Conservation (phyloP, 129 eudicot species). For the Chrysanthemum lavandulifolium region DNA sequence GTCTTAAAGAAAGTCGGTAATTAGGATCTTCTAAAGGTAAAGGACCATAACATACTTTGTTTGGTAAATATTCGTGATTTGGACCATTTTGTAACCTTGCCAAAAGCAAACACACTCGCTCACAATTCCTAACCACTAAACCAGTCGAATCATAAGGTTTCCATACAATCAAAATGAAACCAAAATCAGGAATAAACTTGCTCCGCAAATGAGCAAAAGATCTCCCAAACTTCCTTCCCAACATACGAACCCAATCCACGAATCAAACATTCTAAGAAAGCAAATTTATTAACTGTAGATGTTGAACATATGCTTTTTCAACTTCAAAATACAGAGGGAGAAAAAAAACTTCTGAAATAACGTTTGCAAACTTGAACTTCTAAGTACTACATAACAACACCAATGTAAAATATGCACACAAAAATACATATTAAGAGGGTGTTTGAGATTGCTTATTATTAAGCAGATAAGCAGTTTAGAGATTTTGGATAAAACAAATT, state of each 20-base stretch:
- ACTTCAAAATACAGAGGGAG: background rate
- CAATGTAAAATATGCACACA: background rate
- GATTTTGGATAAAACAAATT: no score
- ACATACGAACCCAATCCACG: background rate
- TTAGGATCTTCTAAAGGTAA: background rate
- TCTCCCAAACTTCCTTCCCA: background rate
- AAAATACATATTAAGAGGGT: background rate
- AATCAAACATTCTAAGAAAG: background rate
- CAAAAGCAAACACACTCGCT: background rate
- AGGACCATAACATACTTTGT: slow-evolving; percentile 3
- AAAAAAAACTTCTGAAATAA: no score
- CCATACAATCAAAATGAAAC: background rate
- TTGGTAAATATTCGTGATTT: background rate
- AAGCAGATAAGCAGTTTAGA: no score
- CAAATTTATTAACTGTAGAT: background rate
- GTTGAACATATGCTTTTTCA: background rate
- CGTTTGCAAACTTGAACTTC: no score
- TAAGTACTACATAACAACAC: background rate
- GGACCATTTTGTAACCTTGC: background rate
- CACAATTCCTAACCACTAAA: background rate
- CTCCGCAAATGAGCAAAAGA: background rate
- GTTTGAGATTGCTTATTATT: no score
- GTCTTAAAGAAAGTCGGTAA: slow-evolving; percentile 5
- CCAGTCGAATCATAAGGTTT: background rate
- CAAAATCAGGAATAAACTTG: background rate